Percentiles rank a stretch among this genome's conserved stretches.
Evolutionary conservation across 2,329 filamentous ascomycete genomes (phyloP).

Genomic region (Botrytis paeoniae): DNA sequence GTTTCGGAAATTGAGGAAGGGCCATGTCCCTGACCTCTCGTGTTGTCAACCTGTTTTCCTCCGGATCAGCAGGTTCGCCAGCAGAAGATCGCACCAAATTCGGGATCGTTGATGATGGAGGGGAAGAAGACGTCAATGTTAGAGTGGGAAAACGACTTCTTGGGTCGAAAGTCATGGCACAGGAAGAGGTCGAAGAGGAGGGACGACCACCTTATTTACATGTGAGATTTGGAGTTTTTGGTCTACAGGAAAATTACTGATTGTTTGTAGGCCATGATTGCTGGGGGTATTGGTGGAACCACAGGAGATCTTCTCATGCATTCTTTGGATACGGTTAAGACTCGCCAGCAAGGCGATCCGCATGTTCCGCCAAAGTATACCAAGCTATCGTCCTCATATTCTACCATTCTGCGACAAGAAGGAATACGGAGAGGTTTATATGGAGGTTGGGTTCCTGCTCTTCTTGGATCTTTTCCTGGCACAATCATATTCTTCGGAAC

Average conservation of each 20-base stretch:
- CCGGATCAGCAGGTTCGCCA: constrained; percentile 32
- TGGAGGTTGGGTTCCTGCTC: constrained; percentile 86
- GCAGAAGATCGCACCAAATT: constrained; percentile 33
- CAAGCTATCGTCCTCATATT: constrained; percentile 84
- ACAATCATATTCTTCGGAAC: constrained; percentile 94
- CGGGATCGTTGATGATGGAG: constrained; percentile 40
- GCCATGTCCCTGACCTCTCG: constrained; percentile 58
- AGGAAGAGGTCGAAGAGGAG: constrained; percentile 46
- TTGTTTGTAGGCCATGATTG: constrained; percentile 76
- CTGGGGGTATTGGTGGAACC: constrained; percentile 86
- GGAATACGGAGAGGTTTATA: constrained; percentile 84
- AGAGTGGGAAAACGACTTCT: constrained; percentile 30
- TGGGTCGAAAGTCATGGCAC: constrained; percentile 34
- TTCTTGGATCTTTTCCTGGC: constrained; percentile 88
- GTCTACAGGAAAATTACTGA: constrained; percentile 25
- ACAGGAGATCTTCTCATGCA: constrained; percentile 98
- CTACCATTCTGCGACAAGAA: constrained; percentile 90
- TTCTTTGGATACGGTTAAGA: constrained; percentile 97
- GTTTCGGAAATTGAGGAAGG: constrained; percentile 35
- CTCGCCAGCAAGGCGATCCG: constrained; percentile 92
- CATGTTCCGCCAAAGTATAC: constrained; percentile 90
- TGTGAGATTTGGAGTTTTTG: constrained; percentile 42
- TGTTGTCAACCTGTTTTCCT: constrained; percentile 51
- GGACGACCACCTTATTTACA: constrained; percentile 61
- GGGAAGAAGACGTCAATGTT: constrained; percentile 35